These are phyloP conservation scores for Vachellia collinsii DNA, from an alignment of 306 rosid species.

Conservation along the genomic window DNA sequence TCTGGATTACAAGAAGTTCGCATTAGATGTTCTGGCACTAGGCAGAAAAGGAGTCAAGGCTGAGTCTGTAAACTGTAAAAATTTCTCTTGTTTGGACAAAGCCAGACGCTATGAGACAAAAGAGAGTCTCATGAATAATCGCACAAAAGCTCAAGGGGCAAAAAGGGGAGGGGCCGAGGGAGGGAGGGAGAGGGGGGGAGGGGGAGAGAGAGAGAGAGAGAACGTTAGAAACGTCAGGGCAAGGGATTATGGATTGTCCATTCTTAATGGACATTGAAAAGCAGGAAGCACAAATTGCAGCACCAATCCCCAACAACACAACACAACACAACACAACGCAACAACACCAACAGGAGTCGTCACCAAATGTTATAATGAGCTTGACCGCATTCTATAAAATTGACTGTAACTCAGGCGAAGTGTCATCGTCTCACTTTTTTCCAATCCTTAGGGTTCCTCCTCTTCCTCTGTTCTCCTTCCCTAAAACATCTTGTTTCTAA, in stretches of 20 bases:
- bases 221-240: neutral
- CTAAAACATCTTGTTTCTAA: conserved; percentile 22
- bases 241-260: neutral
- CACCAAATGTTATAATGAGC: conserved; percentile 25
- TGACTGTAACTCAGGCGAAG: conserved; percentile 40
- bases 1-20: neutral
- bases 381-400: conserved; percentile 28
- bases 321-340: neutral
- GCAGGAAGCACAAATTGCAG: neutral
- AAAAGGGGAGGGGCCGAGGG: too few species aligned
- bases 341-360: neutral
- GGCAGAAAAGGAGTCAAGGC: neutral
- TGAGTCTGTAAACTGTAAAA: neutral
- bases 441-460: conserved; percentile 38
- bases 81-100: neutral
- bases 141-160: neutral
- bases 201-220: neutral
- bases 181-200: neutral
- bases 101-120: neutral
- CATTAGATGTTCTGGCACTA: neutral
- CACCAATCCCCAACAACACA: neutral
- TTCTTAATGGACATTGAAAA: neutral
- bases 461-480: conserved; percentile 14
- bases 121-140: neutral
- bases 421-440: conserved; percentile 31